Percentiles rank a stretch among this genome's conserved stretches.
Conservation (phyloP, 2,329 filamentous ascomycete species). For the Alternaria solani region DNA sequence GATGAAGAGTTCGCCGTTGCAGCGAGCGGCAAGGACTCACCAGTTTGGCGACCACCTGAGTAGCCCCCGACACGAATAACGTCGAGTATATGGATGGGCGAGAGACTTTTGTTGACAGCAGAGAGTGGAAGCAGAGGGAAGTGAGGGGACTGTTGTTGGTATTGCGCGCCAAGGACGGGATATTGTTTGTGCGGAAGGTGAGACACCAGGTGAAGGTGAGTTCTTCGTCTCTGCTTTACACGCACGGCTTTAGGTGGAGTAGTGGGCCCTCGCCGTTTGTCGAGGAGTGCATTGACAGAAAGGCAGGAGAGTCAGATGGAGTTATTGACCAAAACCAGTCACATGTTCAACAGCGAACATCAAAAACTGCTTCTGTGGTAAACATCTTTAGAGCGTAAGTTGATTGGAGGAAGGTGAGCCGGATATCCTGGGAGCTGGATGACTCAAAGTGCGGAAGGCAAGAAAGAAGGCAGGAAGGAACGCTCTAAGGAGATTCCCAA, state of each 20-base stretch:
- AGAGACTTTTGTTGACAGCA: neutral
- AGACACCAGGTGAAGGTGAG: neutral
- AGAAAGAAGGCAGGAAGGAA: too few species aligned
- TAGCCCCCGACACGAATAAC: neutral
- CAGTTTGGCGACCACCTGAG: neutral
- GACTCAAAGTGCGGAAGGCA: too few species aligned
- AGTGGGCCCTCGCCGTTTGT: neutral
- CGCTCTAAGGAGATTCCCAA: too few species aligned
- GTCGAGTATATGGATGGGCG: neutral
- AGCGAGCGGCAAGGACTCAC: neutral
- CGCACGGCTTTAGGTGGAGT: neutral
- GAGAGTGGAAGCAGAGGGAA: fast-evolving
- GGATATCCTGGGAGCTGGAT: too few species aligned
- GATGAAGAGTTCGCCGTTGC: neutral
- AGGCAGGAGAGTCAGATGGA: too few species aligned
- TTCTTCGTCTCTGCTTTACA: neutral
- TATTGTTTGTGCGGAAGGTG: neutral
- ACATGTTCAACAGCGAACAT: too few species aligned
- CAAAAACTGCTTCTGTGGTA: too few species aligned
- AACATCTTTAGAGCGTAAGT: too few species aligned
- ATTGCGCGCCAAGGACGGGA: neutral
- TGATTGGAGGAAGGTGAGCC: too few species aligned
- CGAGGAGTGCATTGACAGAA: too few species aligned
- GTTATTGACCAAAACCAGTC: too few species aligned
- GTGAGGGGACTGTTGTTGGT: neutral